These are phyloP conservation scores for Fusarium fujikuroi DNA, from an alignment of 2,329 filamentous ascomycete genomes.

Conservation along the genomic window DNA sequence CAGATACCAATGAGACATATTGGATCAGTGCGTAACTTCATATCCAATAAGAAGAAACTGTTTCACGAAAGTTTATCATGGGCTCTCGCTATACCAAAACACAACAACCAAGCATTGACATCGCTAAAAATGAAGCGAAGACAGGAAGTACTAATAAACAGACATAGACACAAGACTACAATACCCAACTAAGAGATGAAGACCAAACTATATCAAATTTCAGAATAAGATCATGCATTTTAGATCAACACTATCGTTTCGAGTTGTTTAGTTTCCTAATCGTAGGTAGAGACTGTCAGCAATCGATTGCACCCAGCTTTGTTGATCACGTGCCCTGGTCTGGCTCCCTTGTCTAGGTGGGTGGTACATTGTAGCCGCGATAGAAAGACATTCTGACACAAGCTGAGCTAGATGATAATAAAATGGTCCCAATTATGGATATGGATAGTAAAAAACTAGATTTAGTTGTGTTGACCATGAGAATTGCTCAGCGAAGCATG, in stretches of 20 bases:
- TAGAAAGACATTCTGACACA: constrained; percentile 45
- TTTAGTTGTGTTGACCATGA: neutral
- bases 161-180: neutral
- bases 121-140: neutral
- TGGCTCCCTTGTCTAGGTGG: neutral
- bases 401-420: constrained; percentile 26
- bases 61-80: neutral
- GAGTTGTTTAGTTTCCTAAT: neutral
- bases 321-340: constrained; percentile 11
- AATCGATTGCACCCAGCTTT: neutral
- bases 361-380: constrained; percentile 31
- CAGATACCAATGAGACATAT: constrained; percentile 4
- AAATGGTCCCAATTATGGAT: constrained; percentile 8
- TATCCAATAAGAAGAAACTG: neutral
- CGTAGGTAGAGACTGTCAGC: neutral
- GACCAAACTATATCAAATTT: neutral
- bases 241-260: neutral
- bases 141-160: neutral
- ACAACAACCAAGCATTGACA: neutral
- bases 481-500: constrained; percentile 14
- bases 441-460: constrained; percentile 6
- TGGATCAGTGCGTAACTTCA: constrained; percentile 1
- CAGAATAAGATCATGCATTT: neutral
- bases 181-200: neutral
- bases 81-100: neutral